Base-by-base conservation (phyloP, 2,329 filamentous ascomycete genomes). In the Fusarium miscanthi region DNA sequence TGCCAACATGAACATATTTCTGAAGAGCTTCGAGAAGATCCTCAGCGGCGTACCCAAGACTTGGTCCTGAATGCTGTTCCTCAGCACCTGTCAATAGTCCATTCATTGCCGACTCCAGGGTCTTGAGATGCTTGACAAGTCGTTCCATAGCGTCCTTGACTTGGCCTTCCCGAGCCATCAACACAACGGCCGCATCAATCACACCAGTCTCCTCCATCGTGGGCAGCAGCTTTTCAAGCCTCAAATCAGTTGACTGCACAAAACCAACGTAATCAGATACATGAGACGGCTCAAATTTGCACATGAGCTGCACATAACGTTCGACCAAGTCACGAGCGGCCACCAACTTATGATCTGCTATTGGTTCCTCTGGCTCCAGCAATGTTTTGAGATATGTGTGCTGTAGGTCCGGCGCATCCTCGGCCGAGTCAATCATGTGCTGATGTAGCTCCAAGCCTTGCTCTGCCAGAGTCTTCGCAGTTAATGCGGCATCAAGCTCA, bases 1-100 rank as follows among this genome's bases (percentile, higher is more conserved):
- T 95, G 19, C 97, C 96, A 3, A 99, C 94, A 72, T 94, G 92
- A 3, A 92, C 90, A 81, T 97, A 98, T 80, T 97, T 98, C 69
- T 97, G 91, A 23, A 99, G 84, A 2, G 92, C 91, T 63, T 90
- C 88, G 8, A 97, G 86, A 3, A 97, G 86, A 63, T 95, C 92
- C 62, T 92, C 89, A 1, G 92, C 89, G 1, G 92, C 89, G 70
- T 92, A 89, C 66, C 90, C 88, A 5, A 91, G 70, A 37, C 84
- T 78, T 19, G 73, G 53, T 4, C 84, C 81, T 2, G 86, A 83
- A 62, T 92, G 87, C 4, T 87, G 87, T 2, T 90, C 86, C 8
- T 85, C 83, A 0, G 86, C 85, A 17, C 88, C 90, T n/a, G 87
- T 84, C 6, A 98, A 82, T 8, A 98, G 84, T 7, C 94, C 93